Percentiles rank a stretch among this genome's conserved stretches.
Evolutionary conservation across 2,329 filamentous ascomycete species (phyloP).

Genomic region (Curvularia sp.): DNA sequence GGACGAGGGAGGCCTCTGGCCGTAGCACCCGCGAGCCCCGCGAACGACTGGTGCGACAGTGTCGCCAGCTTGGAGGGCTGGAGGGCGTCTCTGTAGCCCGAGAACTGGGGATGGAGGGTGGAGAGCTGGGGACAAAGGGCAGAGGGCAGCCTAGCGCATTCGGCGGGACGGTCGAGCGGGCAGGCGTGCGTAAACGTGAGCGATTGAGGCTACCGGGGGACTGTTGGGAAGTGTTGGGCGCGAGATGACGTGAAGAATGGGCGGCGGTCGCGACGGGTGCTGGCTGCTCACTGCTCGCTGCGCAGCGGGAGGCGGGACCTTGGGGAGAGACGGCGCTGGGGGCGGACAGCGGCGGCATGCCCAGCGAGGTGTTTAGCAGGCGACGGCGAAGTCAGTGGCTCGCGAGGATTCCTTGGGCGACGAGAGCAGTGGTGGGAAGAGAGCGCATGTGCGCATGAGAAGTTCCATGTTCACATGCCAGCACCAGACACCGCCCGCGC

Average conservation of each 20-base stretch:
- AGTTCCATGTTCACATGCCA: conserved; percentile 15
- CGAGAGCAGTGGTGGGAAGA: neutral
- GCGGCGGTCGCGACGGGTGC: conserved; percentile 12
- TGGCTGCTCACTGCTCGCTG: conserved; percentile 3
- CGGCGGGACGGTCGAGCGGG: neutral
- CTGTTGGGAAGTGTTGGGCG: conserved; percentile 22
- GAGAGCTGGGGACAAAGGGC: neutral
- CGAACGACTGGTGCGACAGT: conserved; percentile 30
- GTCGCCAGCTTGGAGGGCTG: conserved; percentile 33
- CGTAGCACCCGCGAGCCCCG: conserved; percentile 35
- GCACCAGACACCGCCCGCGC: conserved; percentile 1
- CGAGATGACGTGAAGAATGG: conserved; percentile 21
- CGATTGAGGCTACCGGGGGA: conserved; percentile 17
- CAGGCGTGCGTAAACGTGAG: neutral
- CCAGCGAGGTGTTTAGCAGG: conserved; percentile 9
- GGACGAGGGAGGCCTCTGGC: conserved; percentile 33
- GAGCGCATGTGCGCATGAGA: conserved; percentile 8
- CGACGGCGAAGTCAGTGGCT: conserved; percentile 11
- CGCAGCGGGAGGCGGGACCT: conserved; percentile 4
- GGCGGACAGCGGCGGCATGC: conserved; percentile 22
- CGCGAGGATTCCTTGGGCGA: neutral
- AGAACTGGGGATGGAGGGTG: neutral
- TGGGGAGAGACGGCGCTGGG: conserved; percentile 14
- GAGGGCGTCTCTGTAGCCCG: neutral
- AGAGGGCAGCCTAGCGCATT: conserved; percentile 5